Base-by-base conservation (phyloP, 1,284 basidiomycete species). In the Ceratobasidium sp. region DNA sequence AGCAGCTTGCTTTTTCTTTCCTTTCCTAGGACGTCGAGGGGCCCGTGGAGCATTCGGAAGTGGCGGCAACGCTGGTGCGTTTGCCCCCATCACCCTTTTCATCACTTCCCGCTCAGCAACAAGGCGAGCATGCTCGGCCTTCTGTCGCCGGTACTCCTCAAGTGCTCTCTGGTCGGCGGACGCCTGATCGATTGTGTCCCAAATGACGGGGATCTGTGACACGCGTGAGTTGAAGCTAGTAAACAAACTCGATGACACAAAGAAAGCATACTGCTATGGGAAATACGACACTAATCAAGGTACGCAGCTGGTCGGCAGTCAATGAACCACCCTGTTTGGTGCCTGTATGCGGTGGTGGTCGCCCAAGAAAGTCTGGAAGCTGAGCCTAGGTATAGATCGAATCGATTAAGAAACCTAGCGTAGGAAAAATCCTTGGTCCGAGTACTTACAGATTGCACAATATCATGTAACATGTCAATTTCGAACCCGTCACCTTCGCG, bases 331-430 rank as follows among this genome's bases (percentile, higher is more conserved):
- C 71, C 28, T 74, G 15, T 40, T 62, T 74, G 26, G 59, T 64
- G 28, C 71, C 71, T 15, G 71, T 74, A 28, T 74, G 40, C 13
- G 57, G 59, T 33, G 71, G 71, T 15, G 71, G 71, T 50, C 59
- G 40, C 26, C 71, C 71, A 64, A 74, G 71, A 52, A 74, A 74
- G 48, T 74, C 71, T 15, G 71, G 71, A 4, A 74, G 59, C 28
- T 74, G 42, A 15, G 71, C 59, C 71, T 74, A 64, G 10, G 28
- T 33, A 33, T 15, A 38, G 28, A 61, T 61, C 28, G 28, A 61
- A 61, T 28, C 13, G 13, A 61, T 61, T 61, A 56, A 56, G 46
- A 56, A 13, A 33, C 23, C n/a, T 28, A 33, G 13, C 28, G 13
- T 17, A 28, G 23, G 57, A 38, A 26, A 61, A 15, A 28, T 42